These are phyloP conservation scores for Rhodomyrtus psidioides DNA, from an alignment of 441 rosid genomes.

Conservation along the genomic window DNA sequence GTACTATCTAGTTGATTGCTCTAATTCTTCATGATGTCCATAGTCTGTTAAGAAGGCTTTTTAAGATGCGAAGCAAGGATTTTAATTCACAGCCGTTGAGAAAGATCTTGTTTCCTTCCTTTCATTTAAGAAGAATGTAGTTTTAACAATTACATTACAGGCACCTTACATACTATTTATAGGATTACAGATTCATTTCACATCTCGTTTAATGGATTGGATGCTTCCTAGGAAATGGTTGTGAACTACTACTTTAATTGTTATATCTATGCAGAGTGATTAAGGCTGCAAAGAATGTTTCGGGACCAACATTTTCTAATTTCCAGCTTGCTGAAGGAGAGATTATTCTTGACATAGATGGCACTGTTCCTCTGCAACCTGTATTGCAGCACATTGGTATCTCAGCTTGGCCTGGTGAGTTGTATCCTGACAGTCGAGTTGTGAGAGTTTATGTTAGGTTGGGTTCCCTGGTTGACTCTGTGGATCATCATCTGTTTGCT, in stretches of 20 bases:
- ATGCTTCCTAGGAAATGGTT: background rate
- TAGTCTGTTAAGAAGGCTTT: background rate
- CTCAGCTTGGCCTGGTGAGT: slow-evolving; percentile 90
- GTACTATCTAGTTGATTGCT: background rate
- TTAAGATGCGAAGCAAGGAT: background rate
- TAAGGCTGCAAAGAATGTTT: slow-evolving; percentile 44
- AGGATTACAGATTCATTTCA: background rate
- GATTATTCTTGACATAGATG: slow-evolving; percentile 74
- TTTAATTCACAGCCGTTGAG: background rate
- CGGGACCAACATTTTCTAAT: slow-evolving; percentile 45
- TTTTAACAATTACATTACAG: background rate
- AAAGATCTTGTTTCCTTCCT: background rate
- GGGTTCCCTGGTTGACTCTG: background rate
- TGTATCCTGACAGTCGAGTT: background rate
- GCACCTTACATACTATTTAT: background rate
- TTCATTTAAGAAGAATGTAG: background rate
- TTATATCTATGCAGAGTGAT: slow-evolving; percentile 37
- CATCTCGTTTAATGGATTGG: background rate
- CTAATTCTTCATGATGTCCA: background rate
- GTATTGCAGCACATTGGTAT: slow-evolving; percentile 92
- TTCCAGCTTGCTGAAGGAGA: slow-evolving; percentile 81
- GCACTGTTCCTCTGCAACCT: slow-evolving; percentile 81
- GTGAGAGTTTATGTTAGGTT: background rate
- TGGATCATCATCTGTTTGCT: background rate
- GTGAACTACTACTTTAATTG: background rate